phyloP scores from a whole-genome alignment of 192 early-diverging fungal genomes.

The Coemansia sp. region DNA sequence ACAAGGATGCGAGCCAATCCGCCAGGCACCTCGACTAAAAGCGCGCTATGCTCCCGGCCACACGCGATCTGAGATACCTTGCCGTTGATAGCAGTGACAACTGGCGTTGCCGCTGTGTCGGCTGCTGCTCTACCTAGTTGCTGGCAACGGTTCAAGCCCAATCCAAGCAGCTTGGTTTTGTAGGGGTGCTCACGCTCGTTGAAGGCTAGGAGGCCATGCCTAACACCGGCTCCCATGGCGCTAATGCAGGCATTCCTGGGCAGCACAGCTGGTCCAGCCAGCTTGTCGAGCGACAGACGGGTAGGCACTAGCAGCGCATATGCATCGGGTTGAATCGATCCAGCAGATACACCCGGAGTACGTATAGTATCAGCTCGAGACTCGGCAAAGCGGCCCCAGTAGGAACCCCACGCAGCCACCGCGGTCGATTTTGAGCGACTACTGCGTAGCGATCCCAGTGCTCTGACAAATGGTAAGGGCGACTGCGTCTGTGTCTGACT shows the following conservation, averaged over 20 bases:
- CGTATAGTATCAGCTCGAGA: background rate
- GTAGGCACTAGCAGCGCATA: slow-evolving; percentile 19
- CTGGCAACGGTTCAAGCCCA: slow-evolving; percentile 55
- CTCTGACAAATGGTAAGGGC: background rate
- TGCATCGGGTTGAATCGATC: background rate
- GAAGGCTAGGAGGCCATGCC: slow-evolving; percentile 39
- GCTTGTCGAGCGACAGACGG: slow-evolving; percentile 9
- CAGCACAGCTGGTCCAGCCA: slow-evolving; percentile 3
- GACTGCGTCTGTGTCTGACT: background rate
- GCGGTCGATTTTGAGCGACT: slow-evolving; percentile 11
- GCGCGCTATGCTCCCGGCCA: slow-evolving; percentile 68
- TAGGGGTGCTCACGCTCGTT: slow-evolving; percentile 2
- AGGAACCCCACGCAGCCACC: slow-evolving; percentile 44
- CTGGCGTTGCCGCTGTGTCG: background rate
- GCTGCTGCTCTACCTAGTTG: slow-evolving; percentile 46
- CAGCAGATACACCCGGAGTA: no score
- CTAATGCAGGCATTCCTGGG: slow-evolving; percentile 4
- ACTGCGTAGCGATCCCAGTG: slow-evolving; percentile 1
- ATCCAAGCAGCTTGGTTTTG: slow-evolving; percentile 41
- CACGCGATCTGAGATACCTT: slow-evolving; percentile 52
- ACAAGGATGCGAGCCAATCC: slow-evolving; percentile 35
- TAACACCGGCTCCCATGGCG: slow-evolving; percentile 39
- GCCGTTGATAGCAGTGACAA: slow-evolving; percentile 29
- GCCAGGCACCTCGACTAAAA: slow-evolving; percentile 34
- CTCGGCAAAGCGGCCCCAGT: slow-evolving; percentile 27